Evolutionary conservation across 1,284 basidiomycete genomes (phyloP).

Genomic region (Marasmius sp.): DNA sequence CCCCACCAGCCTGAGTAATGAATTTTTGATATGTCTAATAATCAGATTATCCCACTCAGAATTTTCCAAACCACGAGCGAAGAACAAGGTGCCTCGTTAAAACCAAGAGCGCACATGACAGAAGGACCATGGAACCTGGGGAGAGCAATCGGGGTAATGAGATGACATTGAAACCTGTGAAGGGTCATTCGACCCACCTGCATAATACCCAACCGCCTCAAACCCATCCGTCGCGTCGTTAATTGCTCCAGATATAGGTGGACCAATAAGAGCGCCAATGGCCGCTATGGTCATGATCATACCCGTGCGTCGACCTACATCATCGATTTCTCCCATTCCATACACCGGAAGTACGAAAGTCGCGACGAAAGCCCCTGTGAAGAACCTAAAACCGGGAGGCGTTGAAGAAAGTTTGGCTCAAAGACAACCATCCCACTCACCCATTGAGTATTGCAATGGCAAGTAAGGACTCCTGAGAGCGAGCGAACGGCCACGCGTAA

Average conservation of each 20-base stretch:
- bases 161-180: too few species aligned
- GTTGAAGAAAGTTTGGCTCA: background rate
- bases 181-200: slow-evolving; percentile 34
- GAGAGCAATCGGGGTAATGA: background rate
- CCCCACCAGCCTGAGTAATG: too few species aligned
- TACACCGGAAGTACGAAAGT: slow-evolving; percentile 51
- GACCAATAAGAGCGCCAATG: slow-evolving; percentile 48
- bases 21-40: too few species aligned
- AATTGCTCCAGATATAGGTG: slow-evolving; percentile 61
- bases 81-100: slow-evolving; percentile 26
- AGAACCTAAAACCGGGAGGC: slow-evolving; percentile 34
- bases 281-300: slow-evolving; percentile 54
- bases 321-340: slow-evolving; percentile 52
- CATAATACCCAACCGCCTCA: slow-evolving; percentile 50
- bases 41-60: slow-evolving; percentile 12
- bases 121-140: slow-evolving; percentile 28
- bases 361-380: slow-evolving; percentile 51
- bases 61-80: slow-evolving; percentile 25
- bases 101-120: slow-evolving; percentile 28
- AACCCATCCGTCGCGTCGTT: slow-evolving; percentile 42
- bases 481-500: slow-evolving; percentile 51
- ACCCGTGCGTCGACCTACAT: slow-evolving; percentile 60
- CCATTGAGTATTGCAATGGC: slow-evolving; percentile 49
- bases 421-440: slow-evolving; percentile 23
- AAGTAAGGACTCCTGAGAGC: slow-evolving; percentile 33